Evolutionary conservation across 345 rosid genomes (phyloP).

Genomic region (Ceriops decandra): DNA sequence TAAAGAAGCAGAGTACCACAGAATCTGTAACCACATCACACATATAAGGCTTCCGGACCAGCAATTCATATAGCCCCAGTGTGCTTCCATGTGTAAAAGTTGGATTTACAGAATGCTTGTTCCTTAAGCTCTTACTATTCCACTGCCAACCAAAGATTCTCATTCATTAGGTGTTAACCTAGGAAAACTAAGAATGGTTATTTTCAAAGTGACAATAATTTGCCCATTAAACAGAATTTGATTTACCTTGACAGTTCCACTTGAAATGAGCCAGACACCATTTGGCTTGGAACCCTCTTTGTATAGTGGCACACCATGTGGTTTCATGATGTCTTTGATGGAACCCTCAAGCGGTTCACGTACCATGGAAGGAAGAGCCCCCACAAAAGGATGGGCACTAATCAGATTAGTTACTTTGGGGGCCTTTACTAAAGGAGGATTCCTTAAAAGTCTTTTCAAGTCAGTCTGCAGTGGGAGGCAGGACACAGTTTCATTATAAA

Average conservation of each 20-base stretch:
- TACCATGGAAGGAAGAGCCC: constrained; percentile 68
- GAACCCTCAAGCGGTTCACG: constrained; percentile 48
- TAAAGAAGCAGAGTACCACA: constrained; percentile 65
- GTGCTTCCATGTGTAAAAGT: constrained; percentile 87
- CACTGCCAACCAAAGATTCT: constrained; percentile 53
- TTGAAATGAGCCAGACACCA: constrained; percentile 89
- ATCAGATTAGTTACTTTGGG: constrained; percentile 60
- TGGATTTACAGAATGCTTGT: constrained; percentile 82
- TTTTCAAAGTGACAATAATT: neutral
- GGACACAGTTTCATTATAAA: neutral
- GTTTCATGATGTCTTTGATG: constrained; percentile 60
- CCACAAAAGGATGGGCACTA: constrained; percentile 63
- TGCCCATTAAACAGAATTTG: neutral
- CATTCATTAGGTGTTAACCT: constrained; percentile 1
- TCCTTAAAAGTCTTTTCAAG: constrained; percentile 81
- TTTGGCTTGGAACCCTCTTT: constrained; percentile 71
- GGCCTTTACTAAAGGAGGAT: constrained; percentile 80
- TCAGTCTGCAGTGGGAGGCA: constrained; percentile 48
- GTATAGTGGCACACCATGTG: constrained; percentile 66
- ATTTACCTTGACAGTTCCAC: constrained; percentile 82
- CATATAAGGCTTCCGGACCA: constrained; percentile 67
- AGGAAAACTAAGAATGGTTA: neutral
- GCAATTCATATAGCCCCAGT: constrained; percentile 81
- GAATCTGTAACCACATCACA: constrained; percentile 80
- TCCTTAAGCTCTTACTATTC: constrained; percentile 61